Percentiles rank a stretch among this genome's conserved stretches.
These are phyloP conservation scores for Aureobasidium lini DNA, from an alignment of 2,329 filamentous ascomycete genomes.

Conservation along the genomic window DNA sequence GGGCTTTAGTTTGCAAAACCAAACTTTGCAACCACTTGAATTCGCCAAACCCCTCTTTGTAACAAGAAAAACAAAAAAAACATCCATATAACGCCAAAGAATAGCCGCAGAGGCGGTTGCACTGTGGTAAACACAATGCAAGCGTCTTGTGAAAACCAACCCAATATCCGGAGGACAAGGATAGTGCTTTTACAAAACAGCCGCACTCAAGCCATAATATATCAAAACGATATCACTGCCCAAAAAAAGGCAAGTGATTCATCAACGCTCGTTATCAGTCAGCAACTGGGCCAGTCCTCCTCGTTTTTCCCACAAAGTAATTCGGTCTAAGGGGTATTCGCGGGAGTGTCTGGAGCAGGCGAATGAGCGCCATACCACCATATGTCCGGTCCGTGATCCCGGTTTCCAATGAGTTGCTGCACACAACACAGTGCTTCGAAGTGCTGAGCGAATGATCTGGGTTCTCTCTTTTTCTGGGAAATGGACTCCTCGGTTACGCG, in stretches of 20 bases:
- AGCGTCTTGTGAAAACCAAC: constrained; percentile 22
- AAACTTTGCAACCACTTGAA: constrained; percentile 6
- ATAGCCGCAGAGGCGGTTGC: constrained; percentile 13
- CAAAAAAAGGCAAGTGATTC: constrained; percentile 2
- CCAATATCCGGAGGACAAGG: constrained; percentile 28
- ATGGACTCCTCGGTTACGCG: not conserved
- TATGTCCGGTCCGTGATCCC: constrained; percentile 14
- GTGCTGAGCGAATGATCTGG: not conserved
- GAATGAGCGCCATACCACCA: constrained; percentile 19
- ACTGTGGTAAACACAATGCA: not conserved
- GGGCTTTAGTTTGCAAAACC: not conserved
- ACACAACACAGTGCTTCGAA: constrained; percentile 10
- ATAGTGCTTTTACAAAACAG: constrained; percentile 17
- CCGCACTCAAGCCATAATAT: constrained; percentile 22
- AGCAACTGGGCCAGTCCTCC: constrained; percentile 12
- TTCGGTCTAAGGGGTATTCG: constrained; percentile 13
- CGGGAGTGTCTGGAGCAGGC: constrained; percentile 14
- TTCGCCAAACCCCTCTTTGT: not conserved
- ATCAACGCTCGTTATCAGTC: constrained; percentile 13
- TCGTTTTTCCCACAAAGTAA: constrained; percentile 14
- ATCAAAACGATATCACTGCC: constrained; percentile 15
- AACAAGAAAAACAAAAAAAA: constrained; percentile 1
- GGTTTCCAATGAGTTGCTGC: constrained; percentile 9
- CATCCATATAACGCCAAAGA: constrained; percentile 10
- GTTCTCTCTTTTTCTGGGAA: not conserved